Evolutionary conservation across 2,329 filamentous ascomycete genomes (phyloP), one percentile per base, ranked within the genome.

Genomic region (Dothistroma pini): DNA sequence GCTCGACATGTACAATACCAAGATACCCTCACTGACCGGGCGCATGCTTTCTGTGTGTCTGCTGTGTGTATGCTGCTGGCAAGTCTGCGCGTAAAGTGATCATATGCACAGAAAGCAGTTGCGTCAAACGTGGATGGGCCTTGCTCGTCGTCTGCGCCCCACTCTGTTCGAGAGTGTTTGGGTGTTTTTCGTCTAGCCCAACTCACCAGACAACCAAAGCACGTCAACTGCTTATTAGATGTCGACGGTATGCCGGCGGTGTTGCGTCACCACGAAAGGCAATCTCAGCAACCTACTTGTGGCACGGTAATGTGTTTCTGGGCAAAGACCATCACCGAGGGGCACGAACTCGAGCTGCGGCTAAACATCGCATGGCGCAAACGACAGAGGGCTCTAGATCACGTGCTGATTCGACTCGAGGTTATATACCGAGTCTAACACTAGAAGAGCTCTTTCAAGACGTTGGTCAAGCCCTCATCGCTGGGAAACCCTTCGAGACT

Each of bases 391-490:
- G 19, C 52, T 11, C 34, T 38, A 11, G 14, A 38, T 38, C 34
- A 38, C 34, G 34, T 38, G 34, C 34, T 38, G 34, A 10, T 38
- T 38, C 14, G 9, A 38, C 34, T 38, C 14, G 34, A 11, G 14
- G 14, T 7, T 38, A 38, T 16, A 25, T 32, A 34, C 29, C 21
- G 9, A 31, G 14, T 29, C 25, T 3, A 50, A 14, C 12, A 8
- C 59, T 61, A 87, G 62, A 87, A 86, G 53, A 87, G 70, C 68
- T 86, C 83, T 64, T 82, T 78, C 71, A 88, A 77, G 38, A 86
- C 84, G 60, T 80, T 79, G 34, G 82, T 80, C 71, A 87, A 75
- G 68, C 86, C 85, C 48, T 85, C 84, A 61, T 87, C 84, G 3
- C 81, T 82, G 64, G 77, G 8, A 78, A 77, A 65, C 4, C 76